phyloP scores from a whole-genome alignment of 176 grass and related monocot genomes.

The Miscanthus lutarioriparius region DNA sequence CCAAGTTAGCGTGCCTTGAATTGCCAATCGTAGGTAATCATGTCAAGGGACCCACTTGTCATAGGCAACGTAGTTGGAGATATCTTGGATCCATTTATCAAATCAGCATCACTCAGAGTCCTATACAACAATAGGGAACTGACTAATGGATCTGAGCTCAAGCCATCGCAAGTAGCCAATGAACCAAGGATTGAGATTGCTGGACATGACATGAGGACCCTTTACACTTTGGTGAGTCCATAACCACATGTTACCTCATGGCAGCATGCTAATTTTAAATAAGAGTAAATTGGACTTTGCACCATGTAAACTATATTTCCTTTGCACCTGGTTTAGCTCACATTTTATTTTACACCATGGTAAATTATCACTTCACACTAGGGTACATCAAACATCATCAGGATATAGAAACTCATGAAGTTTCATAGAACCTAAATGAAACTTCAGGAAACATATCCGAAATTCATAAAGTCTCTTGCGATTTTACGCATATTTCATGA shows the following conservation, averaged over 20 bases:
- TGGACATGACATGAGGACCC: conserved; percentile 62
- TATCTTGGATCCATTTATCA: conserved; percentile 85
- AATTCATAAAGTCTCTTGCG: background rate
- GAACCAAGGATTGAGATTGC: conserved; percentile 74
- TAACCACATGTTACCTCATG: conserved; percentile 21
- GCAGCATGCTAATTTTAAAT: conserved; percentile 1
- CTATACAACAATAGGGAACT: conserved; percentile 80
- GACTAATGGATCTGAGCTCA: conserved; percentile 89
- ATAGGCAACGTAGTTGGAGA: conserved; percentile 87
- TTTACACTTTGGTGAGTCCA: conserved; percentile 94
- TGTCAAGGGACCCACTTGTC: conserved; percentile 96
- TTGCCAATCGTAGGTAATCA: conserved; percentile 30
- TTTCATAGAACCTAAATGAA: conserved; percentile 6
- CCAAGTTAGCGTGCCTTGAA: conserved; percentile 40
- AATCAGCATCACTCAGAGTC: conserved; percentile 67
- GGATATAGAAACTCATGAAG: background rate
- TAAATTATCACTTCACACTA: background rate
- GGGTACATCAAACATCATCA: background rate
- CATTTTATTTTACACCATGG: background rate
- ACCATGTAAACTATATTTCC: background rate
- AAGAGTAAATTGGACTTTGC: background rate
- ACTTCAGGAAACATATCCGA: background rate
- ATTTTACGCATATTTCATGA: background rate
- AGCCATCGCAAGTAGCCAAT: conserved; percentile 67
- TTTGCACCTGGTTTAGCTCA: background rate